Evolutionary conservation across 2,329 filamentous ascomycete genomes (phyloP).

Genomic region (Allantophomopsis lycopodina): DNA sequence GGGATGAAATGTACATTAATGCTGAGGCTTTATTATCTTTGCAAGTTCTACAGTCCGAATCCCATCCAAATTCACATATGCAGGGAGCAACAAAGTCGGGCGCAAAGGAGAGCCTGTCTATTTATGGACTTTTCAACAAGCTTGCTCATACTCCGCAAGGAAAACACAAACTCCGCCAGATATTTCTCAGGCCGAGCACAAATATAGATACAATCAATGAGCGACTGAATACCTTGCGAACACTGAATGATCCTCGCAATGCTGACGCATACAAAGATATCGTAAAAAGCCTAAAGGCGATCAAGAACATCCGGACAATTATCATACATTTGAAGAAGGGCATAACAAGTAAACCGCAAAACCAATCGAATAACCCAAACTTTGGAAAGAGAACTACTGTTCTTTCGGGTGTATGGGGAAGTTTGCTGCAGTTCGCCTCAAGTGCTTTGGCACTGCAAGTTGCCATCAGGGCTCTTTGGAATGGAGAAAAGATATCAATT

Average conservation of each 20-base stretch:
- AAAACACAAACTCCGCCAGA: conserved; percentile 56
- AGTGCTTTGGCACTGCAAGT: conserved; percentile 58
- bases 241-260: conserved; percentile 59
- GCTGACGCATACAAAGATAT: conserved; percentile 37
- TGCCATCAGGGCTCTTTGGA: conserved; percentile 39
- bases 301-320: conserved; percentile 62
- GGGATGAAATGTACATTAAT: conserved; percentile 61
- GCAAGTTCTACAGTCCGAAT: conserved; percentile 73
- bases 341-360: conserved; percentile 30
- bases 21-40: conserved; percentile 68
- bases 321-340: conserved; percentile 67
- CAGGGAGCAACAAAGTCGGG: conserved; percentile 52
- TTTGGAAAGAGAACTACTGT: conserved; percentile 25
- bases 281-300: conserved; percentile 46
- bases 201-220: conserved; percentile 54
- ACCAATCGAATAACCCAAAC: conserved; percentile 11
- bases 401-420: conserved; percentile 58
- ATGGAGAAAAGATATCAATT: conserved; percentile 36
- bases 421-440: conserved; percentile 57
- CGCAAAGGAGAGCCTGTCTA: conserved; percentile 67
- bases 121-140: conserved; percentile 71
- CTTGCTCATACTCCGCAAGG: conserved; percentile 71
- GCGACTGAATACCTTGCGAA: conserved; percentile 55
- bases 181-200: conserved; percentile 67
- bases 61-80: conserved; percentile 69